A percentile compares a stretch with the other conserved stretches of the same genome.
phyloP scores from a whole-genome alignment of 768 basidiomycete genomes.

The Lentinula detonsa region DNA sequence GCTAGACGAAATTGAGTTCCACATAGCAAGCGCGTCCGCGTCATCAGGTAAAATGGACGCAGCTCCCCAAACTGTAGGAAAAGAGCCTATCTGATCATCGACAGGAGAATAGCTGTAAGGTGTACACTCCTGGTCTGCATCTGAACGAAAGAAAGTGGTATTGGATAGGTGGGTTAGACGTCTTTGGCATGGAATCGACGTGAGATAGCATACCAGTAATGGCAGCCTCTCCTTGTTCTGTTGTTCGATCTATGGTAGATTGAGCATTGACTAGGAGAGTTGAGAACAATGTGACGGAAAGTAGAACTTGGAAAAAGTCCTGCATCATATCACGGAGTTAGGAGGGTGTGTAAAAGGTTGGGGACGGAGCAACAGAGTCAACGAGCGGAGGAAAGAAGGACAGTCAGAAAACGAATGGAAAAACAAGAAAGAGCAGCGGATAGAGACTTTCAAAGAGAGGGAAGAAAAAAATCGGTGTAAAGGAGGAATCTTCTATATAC shows the following conservation, averaged over 20 bases:
- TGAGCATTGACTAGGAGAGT: neutral
- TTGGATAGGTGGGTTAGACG: neutral
- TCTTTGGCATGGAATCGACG: neutral
- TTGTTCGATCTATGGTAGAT: neutral
- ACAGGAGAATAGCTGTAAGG: slow-evolving; percentile 3
- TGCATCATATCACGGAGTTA: neutral
- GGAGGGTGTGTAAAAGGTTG: neutral
- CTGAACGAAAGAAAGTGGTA: neutral
- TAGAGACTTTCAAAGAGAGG: too few species aligned
- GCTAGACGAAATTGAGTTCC: slow-evolving; percentile 3
- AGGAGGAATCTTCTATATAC: too few species aligned
- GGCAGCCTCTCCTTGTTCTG: neutral
- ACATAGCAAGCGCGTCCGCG: neutral
- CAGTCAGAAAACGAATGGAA: too few species aligned
- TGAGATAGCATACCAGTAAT: neutral
- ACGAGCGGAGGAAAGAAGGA: neutral
- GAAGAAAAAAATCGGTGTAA: neutral
- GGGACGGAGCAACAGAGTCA: neutral
- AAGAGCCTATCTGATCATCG: neutral
- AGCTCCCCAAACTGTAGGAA: neutral
- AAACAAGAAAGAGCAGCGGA: too few species aligned
- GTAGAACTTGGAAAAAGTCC: neutral
- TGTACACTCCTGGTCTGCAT: slow-evolving; percentile 1
- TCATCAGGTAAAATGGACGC: neutral
- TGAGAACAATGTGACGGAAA: neutral